Percentiles rank a stretch among this genome's conserved stretches.
phyloP scores from a whole-genome alignment of 2,329 filamentous ascomycete genomes.

The Epichloe glyceriae region DNA sequence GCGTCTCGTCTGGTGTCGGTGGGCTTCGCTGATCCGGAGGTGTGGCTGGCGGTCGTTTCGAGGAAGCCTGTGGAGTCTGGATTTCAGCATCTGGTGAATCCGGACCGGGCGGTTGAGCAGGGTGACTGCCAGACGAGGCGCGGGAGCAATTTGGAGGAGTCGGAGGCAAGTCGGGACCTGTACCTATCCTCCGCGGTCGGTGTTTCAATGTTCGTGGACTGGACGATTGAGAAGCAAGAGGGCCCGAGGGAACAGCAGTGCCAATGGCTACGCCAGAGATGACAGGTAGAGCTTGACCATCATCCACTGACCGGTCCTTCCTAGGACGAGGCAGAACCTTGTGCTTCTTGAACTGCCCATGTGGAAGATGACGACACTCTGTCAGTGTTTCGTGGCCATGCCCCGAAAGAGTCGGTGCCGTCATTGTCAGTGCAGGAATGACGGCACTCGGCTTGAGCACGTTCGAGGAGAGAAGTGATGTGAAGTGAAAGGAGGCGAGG shows the following conservation, averaged over 20 bases:
- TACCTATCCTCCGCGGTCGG: constrained; percentile 28
- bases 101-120: constrained; percentile 29
- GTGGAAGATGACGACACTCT: constrained; percentile 15
- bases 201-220: constrained; percentile 28
- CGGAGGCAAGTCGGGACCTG: constrained; percentile 42
- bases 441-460: constrained; percentile 15
- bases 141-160: constrained; percentile 50
- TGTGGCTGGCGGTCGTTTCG: constrained; percentile 36
- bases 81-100: constrained; percentile 24
- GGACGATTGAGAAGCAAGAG: constrained; percentile 10
- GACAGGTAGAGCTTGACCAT: constrained; percentile 13
- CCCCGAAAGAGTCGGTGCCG: constrained; percentile 16
- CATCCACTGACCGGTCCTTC: constrained; percentile 13
- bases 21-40: constrained; percentile 54
- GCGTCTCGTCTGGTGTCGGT: constrained; percentile 64
- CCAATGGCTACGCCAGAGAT: constrained; percentile 16
- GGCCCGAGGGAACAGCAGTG: constrained; percentile 6
- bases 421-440: constrained; percentile 20
- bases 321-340: constrained; percentile 28
- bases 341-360: constrained; percentile 33
- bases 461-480: constrained; percentile 6
- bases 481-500: neutral
- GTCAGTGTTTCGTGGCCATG: constrained; percentile 15
- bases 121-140: constrained; percentile 39
- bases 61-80: constrained; percentile 25